Evolutionary conservation across 2,329 filamentous ascomycete species (phyloP).

Genomic region (Diaporthe destruens): DNA sequence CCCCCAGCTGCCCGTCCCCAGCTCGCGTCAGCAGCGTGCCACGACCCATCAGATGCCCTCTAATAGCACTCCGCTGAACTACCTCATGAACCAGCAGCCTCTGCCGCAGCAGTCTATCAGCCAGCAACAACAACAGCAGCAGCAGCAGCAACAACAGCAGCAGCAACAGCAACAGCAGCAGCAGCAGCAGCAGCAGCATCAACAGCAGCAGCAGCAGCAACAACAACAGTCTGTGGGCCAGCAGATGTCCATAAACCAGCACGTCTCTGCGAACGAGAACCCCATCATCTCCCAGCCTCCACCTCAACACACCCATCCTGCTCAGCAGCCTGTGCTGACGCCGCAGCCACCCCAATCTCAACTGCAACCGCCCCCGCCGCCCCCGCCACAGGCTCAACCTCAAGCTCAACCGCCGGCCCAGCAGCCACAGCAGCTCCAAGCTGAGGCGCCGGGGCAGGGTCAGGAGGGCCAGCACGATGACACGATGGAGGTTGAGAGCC

Average conservation of each 20-base stretch:
- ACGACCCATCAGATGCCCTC: slow-evolving; percentile 60
- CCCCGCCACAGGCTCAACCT: slow-evolving; percentile 42
- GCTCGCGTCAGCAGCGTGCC: slow-evolving; percentile 57
- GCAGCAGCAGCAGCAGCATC: slow-evolving; percentile 51
- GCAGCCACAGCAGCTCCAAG: slow-evolving; percentile 45
- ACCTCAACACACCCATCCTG: slow-evolving; percentile 42
- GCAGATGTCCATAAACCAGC: slow-evolving; percentile 54
- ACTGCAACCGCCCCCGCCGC: slow-evolving; percentile 42
- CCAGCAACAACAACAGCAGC: slow-evolving; percentile 53
- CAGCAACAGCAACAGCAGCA: no score
- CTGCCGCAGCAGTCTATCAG: slow-evolving; percentile 42
- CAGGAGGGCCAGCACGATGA: slow-evolving; percentile 60
- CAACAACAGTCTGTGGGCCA: slow-evolving; percentile 51
- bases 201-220: slow-evolving; percentile 52
- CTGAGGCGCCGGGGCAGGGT: slow-evolving; percentile 47
- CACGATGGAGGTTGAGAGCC: slow-evolving; percentile 66
- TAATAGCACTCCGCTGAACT: slow-evolving; percentile 50
- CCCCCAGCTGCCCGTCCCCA: slow-evolving; percentile 61
- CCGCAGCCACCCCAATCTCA: slow-evolving; percentile 43
- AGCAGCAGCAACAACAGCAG: slow-evolving; percentile 44
- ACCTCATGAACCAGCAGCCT: slow-evolving; percentile 45
- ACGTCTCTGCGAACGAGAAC: slow-evolving; percentile 55
- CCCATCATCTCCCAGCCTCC: slow-evolving; percentile 58
- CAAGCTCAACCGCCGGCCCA: slow-evolving; percentile 37
- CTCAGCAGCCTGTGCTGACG: slow-evolving; percentile 43